Evolutionary conservation across 352 stramenopile species (phyloP).

Genomic region (Globisporangium cylindrosporum): DNA sequence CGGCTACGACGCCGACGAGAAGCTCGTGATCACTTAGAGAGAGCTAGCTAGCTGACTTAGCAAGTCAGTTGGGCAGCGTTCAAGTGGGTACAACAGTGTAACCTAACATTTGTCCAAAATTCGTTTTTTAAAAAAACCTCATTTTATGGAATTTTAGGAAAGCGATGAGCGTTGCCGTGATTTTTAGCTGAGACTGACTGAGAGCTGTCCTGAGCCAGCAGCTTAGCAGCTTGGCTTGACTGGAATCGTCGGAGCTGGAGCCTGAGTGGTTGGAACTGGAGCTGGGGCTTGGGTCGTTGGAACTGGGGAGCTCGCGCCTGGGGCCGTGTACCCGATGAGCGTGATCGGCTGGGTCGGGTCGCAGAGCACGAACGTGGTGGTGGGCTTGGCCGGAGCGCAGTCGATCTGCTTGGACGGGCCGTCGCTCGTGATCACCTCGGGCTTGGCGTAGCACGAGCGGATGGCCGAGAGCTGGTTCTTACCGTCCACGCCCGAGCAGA

Average conservation of each 20-base stretch:
- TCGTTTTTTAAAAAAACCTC: not conserved
- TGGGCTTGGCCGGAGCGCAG: constrained; percentile 15
- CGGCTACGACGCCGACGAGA: constrained; percentile 75
- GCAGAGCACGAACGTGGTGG: constrained; percentile 18
- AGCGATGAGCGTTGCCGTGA: too few relatives aligned
- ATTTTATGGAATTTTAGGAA: not conserved
- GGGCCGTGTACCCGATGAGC: constrained; percentile 19
- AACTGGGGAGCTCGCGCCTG: not conserved
- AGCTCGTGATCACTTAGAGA: constrained; percentile 1
- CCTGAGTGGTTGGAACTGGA: not conserved
- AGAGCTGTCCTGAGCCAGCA: too few relatives aligned
- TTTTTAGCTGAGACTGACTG: too few relatives aligned
- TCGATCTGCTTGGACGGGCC: constrained; percentile 20
- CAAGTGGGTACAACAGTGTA: not conserved
- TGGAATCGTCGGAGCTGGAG: constrained; percentile 3
- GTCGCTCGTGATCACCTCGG: constrained; percentile 8
- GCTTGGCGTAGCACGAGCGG: constrained; percentile 32
- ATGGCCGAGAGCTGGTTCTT: constrained; percentile 28
- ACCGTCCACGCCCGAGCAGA: constrained; percentile 26
- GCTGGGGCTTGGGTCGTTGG: not conserved
- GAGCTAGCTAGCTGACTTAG: too few relatives aligned
- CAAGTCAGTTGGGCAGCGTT: too few relatives aligned
- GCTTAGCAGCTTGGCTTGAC: constrained; percentile 3
- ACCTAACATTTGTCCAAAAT: not conserved
- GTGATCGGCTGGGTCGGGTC: constrained; percentile 21